These are phyloP conservation scores for Penicillium silybi DNA, from an alignment of 495 filamentous ascomycete species.

Conservation along the genomic window DNA sequence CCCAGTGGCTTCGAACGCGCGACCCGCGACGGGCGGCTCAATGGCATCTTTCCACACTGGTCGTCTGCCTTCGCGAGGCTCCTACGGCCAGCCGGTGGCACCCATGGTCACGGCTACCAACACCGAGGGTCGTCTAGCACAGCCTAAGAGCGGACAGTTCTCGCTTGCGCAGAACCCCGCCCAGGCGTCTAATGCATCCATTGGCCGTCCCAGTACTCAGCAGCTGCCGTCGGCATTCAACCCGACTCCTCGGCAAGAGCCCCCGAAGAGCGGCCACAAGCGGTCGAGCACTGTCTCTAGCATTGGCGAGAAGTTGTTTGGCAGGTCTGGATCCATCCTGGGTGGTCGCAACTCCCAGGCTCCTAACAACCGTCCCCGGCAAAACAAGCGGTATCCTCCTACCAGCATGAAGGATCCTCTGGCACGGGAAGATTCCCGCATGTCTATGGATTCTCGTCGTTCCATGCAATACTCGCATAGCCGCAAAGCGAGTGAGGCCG, in stretches of 20 bases:
- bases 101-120: constrained; percentile 87
- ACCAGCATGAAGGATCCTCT: constrained; percentile 70
- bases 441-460: constrained; percentile 76
- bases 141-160: constrained; percentile 75
- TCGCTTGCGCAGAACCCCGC: constrained; percentile 55
- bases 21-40: constrained; percentile 80
- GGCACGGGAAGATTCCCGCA: constrained; percentile 55
- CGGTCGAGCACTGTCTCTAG: constrained; percentile 86
- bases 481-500: constrained; percentile 77
- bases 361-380: constrained; percentile 27
- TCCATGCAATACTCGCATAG: constrained; percentile 72
- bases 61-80: constrained; percentile 71
- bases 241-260: constrained; percentile 42
- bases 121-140: constrained; percentile 84
- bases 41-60: constrained; percentile 64
- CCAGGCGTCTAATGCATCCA: constrained; percentile 28
- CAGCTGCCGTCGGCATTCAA: constrained; percentile 43
- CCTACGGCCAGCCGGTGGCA: constrained; percentile 84
- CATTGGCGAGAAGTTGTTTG: constrained; percentile 72
- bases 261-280: constrained; percentile 67
- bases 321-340: constrained; percentile 75
- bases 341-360: constrained; percentile 50
- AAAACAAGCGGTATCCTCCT: constrained; percentile 61
- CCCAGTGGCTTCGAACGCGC: constrained; percentile 49
- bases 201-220: constrained; percentile 59